These are phyloP conservation scores for Metarhizium guizhouense DNA, from an alignment of 2,329 filamentous ascomycete genomes.

Conservation along the genomic window DNA sequence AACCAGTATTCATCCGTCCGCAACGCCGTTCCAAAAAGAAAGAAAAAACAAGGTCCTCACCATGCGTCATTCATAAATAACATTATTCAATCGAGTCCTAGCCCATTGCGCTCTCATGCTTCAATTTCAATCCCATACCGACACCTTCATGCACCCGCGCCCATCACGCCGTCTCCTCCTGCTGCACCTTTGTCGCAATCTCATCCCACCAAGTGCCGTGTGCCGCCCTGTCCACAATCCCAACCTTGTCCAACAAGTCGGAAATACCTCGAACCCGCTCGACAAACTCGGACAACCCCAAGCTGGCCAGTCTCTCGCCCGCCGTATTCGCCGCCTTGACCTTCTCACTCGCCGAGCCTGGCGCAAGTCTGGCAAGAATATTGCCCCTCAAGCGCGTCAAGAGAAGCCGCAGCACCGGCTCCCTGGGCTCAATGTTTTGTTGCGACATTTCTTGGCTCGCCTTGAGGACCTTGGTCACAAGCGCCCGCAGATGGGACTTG, in stretches of 20 bases:
- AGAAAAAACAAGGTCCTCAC: background rate
- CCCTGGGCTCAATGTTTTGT: conserved; percentile 33
- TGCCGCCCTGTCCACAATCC: conserved; percentile 56
- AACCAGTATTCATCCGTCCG: background rate
- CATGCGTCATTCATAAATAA: background rate
- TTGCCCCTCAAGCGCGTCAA: conserved; percentile 59
- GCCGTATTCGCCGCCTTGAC: conserved; percentile 60
- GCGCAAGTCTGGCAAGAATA: conserved; percentile 54
- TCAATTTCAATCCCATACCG: background rate
- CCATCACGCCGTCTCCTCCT: conserved; percentile 20
- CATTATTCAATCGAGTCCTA: background rate
- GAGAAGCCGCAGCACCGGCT: conserved; percentile 56
- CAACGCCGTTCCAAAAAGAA: background rate
- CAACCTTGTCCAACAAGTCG: conserved; percentile 56
- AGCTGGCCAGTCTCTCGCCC: conserved; percentile 57
- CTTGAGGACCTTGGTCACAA: conserved; percentile 47
- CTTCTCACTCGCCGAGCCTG: conserved; percentile 60
- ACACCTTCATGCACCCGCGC: background rate
- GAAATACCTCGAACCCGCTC: conserved; percentile 60
- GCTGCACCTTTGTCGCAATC: conserved; percentile 47
- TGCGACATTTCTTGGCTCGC: conserved; percentile 38
- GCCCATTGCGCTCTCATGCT: background rate
- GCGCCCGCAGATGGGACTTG: conserved; percentile 47
- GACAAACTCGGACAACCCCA: conserved; percentile 67
- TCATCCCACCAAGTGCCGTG: conserved; percentile 65